Conservation (phyloP, 306 rosid genomes). For the Bauhinia variegata region DNA sequence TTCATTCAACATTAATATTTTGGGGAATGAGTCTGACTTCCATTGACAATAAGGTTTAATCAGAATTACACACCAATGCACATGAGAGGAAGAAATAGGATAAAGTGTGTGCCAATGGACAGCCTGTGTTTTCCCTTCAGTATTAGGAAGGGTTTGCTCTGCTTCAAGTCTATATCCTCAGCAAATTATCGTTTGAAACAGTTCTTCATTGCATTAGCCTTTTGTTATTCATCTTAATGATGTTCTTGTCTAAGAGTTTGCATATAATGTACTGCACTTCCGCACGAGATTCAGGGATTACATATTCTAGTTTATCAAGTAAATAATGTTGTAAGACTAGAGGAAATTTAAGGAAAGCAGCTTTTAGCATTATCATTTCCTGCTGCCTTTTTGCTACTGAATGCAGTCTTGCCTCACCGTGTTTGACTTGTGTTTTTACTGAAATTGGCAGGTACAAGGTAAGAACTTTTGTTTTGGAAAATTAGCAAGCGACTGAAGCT, state of each 20-base stretch:
- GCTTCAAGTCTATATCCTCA: conserved; percentile 7
- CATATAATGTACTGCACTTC: not conserved
- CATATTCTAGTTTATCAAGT: not conserved
- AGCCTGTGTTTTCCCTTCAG: not conserved
- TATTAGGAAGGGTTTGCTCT: not conserved
- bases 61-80: not conserved
- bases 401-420: not conserved
- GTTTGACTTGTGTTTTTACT: conserved; percentile 16
- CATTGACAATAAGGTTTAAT: not conserved
- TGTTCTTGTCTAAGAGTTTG: conserved; percentile 12
- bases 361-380: conserved; percentile 16
- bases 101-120: not conserved
- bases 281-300: too few species aligned
- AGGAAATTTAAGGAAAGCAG: conserved; percentile 11
- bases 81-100: not conserved
- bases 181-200: conserved; percentile 12
- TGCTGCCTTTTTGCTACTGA: conserved; percentile 16
- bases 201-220: not conserved
- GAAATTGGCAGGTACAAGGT: conserved; percentile 34
- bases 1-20: not conserved
- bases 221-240: not conserved
- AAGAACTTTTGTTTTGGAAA: conserved; percentile 6
- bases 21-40: not conserved
- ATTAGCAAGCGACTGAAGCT: conserved; percentile 26
- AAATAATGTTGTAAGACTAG: not conserved